A percentile compares a stretch with the other conserved stretches of the same genome.
These are phyloP conservation scores for Naganishia albida DNA, from an alignment of 1,284 basidiomycete genomes.

Conservation along the genomic window DNA sequence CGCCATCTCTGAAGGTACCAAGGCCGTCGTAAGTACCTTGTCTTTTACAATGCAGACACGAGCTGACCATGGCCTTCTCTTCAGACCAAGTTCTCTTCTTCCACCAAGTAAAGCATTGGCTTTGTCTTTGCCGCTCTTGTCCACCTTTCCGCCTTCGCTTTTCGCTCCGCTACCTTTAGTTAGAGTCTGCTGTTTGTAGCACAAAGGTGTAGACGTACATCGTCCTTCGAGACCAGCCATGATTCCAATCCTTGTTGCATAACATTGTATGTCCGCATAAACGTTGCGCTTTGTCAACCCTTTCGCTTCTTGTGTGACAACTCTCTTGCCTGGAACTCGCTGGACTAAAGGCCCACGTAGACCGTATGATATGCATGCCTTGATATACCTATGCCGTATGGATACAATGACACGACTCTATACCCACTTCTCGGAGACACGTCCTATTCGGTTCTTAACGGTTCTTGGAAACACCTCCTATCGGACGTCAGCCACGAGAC, in stretches of 20 bases:
- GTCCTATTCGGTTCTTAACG: too few relatives aligned
- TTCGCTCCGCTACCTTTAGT: constrained; percentile 24
- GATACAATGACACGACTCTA: too few relatives aligned
- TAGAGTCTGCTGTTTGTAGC: constrained; percentile 25
- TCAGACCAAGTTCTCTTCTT: constrained; percentile 59
- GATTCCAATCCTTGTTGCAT: constrained; percentile 24
- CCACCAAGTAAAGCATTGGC: constrained; percentile 49
- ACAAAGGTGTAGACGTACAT: constrained; percentile 29
- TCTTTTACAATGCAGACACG: constrained; percentile 36
- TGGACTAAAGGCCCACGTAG: too few relatives aligned
- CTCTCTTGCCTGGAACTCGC: too few relatives aligned
- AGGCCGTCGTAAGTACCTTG: constrained; percentile 54
- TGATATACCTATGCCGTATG: too few relatives aligned
- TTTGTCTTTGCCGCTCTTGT: not conserved
- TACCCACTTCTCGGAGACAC: too few relatives aligned
- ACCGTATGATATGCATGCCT: too few relatives aligned
- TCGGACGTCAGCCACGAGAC: not conserved
- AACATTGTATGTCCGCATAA: not conserved
- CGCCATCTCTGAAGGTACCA: constrained; percentile 79
- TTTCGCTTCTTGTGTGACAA: too few relatives aligned
- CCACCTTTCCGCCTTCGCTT: constrained; percentile 23
- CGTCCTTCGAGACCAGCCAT: constrained; percentile 13
- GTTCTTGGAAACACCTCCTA: too few relatives aligned
- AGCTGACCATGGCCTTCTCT: constrained; percentile 47
- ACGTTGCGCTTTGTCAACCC: too few relatives aligned